Conservation (phyloP, 73 alveolate genomes). For the Paramecium biaurelia region DNA sequence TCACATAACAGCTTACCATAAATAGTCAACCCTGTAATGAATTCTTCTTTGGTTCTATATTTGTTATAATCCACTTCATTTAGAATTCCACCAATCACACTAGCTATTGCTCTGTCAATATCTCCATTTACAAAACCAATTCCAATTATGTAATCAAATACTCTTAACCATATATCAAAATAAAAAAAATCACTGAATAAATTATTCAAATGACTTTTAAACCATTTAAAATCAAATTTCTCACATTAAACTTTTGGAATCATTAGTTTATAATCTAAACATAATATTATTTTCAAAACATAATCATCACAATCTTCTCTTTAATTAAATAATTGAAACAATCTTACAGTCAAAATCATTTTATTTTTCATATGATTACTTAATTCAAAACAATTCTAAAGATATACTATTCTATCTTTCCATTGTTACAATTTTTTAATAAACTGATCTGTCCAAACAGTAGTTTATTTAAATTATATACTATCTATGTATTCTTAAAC, state of each 20-base stretch:
- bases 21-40: neutral
- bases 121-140: neutral
- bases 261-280: neutral
- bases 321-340: neutral
- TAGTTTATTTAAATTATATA: neutral
- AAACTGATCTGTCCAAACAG: neutral
- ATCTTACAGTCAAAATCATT: neutral
- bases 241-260: neutral
- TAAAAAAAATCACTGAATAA: conserved; percentile 3
- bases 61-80: neutral
- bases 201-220: neutral
- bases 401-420: neutral
- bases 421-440: neutral
- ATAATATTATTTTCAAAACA: neutral
- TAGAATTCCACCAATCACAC: conserved; percentile 16
- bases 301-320: neutral
- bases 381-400: neutral
- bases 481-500: neutral
- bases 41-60: conserved; percentile 4
- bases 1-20: conserved; percentile 15
- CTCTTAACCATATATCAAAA: conserved; percentile 34
- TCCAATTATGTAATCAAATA: neutral
- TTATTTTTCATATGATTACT: neutral
- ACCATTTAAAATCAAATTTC: neutral
- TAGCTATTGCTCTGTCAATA: neutral